phyloP scores from a whole-genome alignment of 306 rosid species.

The Corylus americana region DNA sequence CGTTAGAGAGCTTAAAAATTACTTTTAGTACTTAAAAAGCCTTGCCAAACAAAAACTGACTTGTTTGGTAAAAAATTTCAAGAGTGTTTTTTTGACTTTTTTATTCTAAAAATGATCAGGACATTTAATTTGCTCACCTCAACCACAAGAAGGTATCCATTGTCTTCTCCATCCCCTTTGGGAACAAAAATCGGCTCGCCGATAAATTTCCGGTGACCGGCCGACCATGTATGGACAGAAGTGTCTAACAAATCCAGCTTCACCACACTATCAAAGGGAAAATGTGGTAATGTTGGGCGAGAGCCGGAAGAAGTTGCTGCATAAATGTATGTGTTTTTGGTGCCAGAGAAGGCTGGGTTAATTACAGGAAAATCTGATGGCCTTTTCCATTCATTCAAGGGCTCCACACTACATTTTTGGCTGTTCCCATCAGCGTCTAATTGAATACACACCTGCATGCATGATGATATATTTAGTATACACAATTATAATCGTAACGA shows the following conservation, averaged over 20 bases:
- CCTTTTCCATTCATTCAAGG: constrained; percentile 54
- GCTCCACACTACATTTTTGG: constrained; percentile 52
- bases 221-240: constrained; percentile 66
- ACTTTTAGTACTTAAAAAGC: too few species aligned
- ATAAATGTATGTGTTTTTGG: constrained; percentile 55
- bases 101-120: neutral
- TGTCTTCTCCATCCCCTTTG: constrained; percentile 59
- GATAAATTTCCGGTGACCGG: constrained; percentile 63
- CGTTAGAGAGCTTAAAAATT: too few species aligned
- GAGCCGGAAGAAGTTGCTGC: constrained; percentile 79
- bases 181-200: constrained; percentile 88
- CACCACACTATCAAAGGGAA: constrained; percentile 74
- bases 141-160: constrained; percentile 83
- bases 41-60: too few species aligned
- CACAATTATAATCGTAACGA: too few species aligned
- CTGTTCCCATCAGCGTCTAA: constrained; percentile 47
- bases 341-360: constrained; percentile 68
- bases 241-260: constrained; percentile 47
- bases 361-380: constrained; percentile 78
- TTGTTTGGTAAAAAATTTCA: too few species aligned
- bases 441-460: constrained; percentile 56
- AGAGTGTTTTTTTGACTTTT: too few species aligned
- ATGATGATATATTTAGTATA: neutral
- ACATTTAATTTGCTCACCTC: constrained; percentile 53
- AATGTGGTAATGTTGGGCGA: constrained; percentile 68